Conservation (phyloP, 371 early-diverging fungal species). For the Amoeboradix gromovi region DNA sequence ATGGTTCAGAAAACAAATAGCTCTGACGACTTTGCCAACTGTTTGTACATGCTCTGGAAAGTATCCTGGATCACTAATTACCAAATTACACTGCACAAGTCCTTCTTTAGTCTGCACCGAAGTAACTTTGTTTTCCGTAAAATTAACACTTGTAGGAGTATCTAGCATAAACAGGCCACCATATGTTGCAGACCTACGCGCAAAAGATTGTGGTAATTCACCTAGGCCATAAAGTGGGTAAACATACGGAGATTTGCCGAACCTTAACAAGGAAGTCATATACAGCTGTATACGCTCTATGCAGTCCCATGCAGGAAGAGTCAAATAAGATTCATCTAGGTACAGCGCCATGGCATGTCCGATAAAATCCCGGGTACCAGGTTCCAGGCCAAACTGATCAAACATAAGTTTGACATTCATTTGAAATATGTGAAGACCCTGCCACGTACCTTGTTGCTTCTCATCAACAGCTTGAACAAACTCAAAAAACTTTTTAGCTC, state of each 20-base stretch:
- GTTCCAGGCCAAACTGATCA: constrained; percentile 60
- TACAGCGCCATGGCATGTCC: constrained; percentile 97
- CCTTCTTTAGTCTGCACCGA: constrained; percentile 1
- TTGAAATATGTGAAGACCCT: constrained; percentile 35
- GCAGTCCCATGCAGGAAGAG: constrained; percentile 58
- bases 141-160: constrained; percentile 62
- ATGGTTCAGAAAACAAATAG: constrained; percentile 69
- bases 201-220: constrained; percentile 97
- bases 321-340: constrained; percentile 70
- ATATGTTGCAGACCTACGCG: constrained; percentile 71
- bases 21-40: constrained; percentile 61
- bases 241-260: constrained; percentile 95
- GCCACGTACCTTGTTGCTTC: constrained; percentile 31
- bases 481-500: constrained; percentile 86
- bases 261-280: constrained; percentile 72
- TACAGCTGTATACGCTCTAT: constrained; percentile 78
- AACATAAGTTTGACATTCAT: constrained; percentile 66
- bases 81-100: constrained; percentile 40
- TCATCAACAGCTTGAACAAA: constrained; percentile 59
- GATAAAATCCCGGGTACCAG: constrained; percentile 80
- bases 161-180: constrained; percentile 94
- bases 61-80: constrained; percentile 88
- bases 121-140: constrained; percentile 10
- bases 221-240: constrained; percentile 97
- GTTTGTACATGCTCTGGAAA: constrained; percentile 39